Percentiles rank a stretch among this genome's conserved stretches.
These are phyloP conservation scores for Tieghemostelium lacteum DNA, from an alignment of 78 protist species.

Conservation along the genomic window DNA sequence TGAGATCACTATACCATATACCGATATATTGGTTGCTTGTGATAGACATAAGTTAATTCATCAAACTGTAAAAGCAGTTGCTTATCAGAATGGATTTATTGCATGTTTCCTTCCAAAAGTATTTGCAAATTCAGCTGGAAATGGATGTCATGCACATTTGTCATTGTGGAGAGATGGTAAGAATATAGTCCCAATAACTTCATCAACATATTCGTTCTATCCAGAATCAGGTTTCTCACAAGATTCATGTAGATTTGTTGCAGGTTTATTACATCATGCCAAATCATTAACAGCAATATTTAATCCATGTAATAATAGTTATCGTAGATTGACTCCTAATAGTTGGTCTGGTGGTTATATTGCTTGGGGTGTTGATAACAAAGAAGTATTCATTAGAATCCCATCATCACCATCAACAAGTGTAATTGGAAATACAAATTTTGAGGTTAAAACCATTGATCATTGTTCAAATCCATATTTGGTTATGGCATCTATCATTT, in stretches of 20 bases:
- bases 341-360: slow-evolving; percentile 43
- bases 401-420: slow-evolving; percentile 7
- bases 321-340: slow-evolving; percentile 5
- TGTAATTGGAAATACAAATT: slow-evolving; percentile 9
- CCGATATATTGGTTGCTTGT: slow-evolving; percentile 31
- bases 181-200: slow-evolving; percentile 2
- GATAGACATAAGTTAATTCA: slow-evolving; percentile 40
- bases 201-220: too few relatives aligned
- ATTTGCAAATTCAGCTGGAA: not conserved
- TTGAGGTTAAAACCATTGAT: slow-evolving; percentile 46
- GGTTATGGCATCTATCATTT: slow-evolving; percentile 28
- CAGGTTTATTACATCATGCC: slow-evolving; percentile 31
- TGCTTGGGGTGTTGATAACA: slow-evolving; percentile 57
- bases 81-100: slow-evolving; percentile 13
- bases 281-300: slow-evolving; percentile 36
- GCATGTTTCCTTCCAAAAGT: slow-evolving; percentile 54
- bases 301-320: not conserved
- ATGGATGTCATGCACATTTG: slow-evolving; percentile 52
- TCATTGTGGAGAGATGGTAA: slow-evolving; percentile 13
- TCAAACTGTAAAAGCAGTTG: slow-evolving; percentile 21
- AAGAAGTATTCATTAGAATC: slow-evolving; percentile 36
- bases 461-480: slow-evolving; percentile 42
- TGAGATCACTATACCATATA: slow-evolving; percentile 42
- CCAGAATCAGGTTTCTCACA: slow-evolving; percentile 1
- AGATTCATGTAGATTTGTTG: not conserved